Evolutionary conservation across 805 yeast species (phyloP).

Genomic region (Tanozyma kutaoensis): DNA sequence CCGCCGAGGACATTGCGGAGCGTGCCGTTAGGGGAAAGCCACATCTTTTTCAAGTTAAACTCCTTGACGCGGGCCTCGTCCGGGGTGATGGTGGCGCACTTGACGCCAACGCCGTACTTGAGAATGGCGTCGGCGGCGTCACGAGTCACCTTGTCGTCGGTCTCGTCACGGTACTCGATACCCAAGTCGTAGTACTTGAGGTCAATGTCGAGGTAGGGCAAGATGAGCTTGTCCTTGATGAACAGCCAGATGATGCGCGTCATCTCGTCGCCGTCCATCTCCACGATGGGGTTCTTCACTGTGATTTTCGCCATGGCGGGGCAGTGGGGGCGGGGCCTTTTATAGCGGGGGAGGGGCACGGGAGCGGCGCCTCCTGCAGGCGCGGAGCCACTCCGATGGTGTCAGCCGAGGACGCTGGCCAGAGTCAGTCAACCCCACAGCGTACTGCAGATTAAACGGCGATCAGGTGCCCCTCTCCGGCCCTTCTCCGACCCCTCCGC

Average conservation of each 20-base stretch:
- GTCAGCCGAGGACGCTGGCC: too few species aligned
- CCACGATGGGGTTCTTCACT: conserved; percentile 64
- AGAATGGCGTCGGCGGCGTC: conserved; percentile 71
- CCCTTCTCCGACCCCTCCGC: too few species aligned
- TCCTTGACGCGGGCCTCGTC: conserved; percentile 72
- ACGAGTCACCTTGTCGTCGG: conserved; percentile 60
- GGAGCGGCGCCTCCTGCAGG: too few species aligned
- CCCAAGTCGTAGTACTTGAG: conserved; percentile 68
- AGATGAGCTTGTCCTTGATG: conserved; percentile 54
- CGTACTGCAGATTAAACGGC: too few species aligned
- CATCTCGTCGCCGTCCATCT: conserved; percentile 79
- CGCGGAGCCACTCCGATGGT: too few species aligned
- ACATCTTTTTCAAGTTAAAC: conserved; percentile 63
- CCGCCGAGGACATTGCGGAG: conserved; percentile 73
- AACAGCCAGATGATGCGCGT: conserved; percentile 73
- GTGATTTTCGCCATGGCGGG: too few species aligned
- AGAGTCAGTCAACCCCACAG: too few species aligned
- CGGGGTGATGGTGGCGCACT: conserved; percentile 80
- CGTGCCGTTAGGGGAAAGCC: conserved; percentile 80
- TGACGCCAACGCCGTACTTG: conserved; percentile 67
- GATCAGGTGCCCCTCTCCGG: too few species aligned
- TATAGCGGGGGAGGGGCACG: too few species aligned
- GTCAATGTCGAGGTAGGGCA: conserved; percentile 61
- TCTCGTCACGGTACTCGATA: conserved; percentile 52
- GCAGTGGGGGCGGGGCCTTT: too few species aligned